phyloP scores from a whole-genome alignment of 345 rosid genomes.

The Salix exigua region DNA sequence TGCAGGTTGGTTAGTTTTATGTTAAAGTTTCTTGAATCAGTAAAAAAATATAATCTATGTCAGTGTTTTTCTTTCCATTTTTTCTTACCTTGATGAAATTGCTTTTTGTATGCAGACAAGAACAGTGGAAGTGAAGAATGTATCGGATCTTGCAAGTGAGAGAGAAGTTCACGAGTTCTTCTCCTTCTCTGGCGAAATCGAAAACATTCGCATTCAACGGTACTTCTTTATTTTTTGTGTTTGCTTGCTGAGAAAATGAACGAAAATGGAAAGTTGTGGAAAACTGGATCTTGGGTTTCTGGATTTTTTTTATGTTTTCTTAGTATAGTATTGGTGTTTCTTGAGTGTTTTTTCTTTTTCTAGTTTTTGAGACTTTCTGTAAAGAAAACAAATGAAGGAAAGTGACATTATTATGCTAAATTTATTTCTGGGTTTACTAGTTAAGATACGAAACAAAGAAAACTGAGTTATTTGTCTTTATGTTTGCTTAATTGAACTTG shows the following conservation, averaged over 20 bases:
- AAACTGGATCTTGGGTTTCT: background rate
- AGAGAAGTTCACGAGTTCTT: slow-evolving; percentile 99
- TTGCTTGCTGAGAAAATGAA: slow-evolving; percentile 21
- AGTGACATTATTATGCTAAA: background rate
- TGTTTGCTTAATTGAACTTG: background rate
- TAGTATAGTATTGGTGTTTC: background rate
- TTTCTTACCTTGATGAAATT: background rate
- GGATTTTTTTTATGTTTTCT: background rate
- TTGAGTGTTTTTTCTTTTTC: background rate
- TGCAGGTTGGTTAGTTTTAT: slow-evolving; percentile 12
- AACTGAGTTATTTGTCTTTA: background rate
- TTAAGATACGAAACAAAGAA: background rate
- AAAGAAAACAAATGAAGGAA: background rate
- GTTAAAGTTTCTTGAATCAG: background rate
- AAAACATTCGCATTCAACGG: slow-evolving; percentile 60
- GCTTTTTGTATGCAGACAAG: slow-evolving; percentile 42
- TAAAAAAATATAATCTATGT: background rate
- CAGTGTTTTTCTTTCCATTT: background rate
- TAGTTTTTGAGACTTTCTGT: background rate
- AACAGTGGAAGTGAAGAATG: slow-evolving; percentile 69
- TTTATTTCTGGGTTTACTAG: background rate
- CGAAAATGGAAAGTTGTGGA: background rate
- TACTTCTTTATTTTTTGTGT: slow-evolving; percentile 20
- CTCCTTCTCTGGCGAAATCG: slow-evolving; percentile 92
- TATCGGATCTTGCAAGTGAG: slow-evolving; percentile 95